Evolutionary conservation across 2,329 filamentous ascomycete species (phyloP), one percentile per base, ranked within the genome.

Genomic region (Setomelanomma holmii): DNA sequence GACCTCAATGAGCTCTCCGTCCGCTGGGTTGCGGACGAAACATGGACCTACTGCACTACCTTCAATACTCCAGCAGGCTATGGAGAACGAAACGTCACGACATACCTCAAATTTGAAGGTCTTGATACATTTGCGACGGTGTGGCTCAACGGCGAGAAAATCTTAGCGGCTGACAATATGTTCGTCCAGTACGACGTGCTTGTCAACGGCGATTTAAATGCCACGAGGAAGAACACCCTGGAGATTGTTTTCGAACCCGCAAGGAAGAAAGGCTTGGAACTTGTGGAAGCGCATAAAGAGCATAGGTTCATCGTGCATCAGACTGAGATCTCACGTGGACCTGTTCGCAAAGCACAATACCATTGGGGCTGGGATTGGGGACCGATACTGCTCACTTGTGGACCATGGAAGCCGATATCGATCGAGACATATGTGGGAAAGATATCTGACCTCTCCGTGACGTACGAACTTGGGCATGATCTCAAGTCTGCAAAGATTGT

Each of bases 381-480:
- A 7, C 79, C 79, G 20, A 71, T 80, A 4, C 64, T 81, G 16
- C 77, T 75, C 47, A 78, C 78, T 5, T 79, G 78, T 52, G 78
- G 79, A 4, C 77, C 78, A 14, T 93, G 90, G 89, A 81, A 88
- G 54, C 85, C 88, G 1, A 82, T 93, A 23, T 82, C 83, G 40
- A 80, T 93, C 2, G 89, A 93, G 62, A 80, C 89, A 1, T 93
- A 87, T 68, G 78, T 84, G 10, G 82, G 86, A 4, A 81, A 86
- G 1, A 77, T 93, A 5, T 75, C 80, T 0, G 88, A 91, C 56
- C 75, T 93, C 1, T 82, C 83, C 54, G 81, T 86, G 42, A 81
- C 86, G 22, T 84, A 85, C 16, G 76, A 81, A 4, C 79, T 93
- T 0, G 80, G 35, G 1, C 11, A 33, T 0, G 45, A 56, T 22